Evolutionary conservation across 2,329 filamentous ascomycete genomes (phyloP).

Genomic region (Aspergillus sp.): DNA sequence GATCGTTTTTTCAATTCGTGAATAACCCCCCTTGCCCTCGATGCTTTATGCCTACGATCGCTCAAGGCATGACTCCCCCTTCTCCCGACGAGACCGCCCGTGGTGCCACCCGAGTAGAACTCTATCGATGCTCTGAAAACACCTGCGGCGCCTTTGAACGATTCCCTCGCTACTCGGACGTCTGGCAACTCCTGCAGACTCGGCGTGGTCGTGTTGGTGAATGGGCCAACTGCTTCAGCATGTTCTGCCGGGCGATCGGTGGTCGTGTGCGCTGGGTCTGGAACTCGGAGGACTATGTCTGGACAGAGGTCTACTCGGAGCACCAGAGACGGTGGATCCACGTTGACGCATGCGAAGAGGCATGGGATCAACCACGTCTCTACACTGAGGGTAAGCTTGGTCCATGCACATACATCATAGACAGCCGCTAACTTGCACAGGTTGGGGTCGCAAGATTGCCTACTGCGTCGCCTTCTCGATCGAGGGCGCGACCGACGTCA

Average conservation of each 20-base stretch:
- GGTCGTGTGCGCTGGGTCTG: slow-evolving; percentile 93
- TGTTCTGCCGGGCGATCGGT: slow-evolving; percentile 90
- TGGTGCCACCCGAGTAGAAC: slow-evolving; percentile 78
- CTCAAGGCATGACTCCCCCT: slow-evolving; percentile 74
- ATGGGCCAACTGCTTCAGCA: slow-evolving; percentile 98
- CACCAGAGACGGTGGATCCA: slow-evolving; percentile 95
- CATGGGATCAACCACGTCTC: slow-evolving; percentile 87
- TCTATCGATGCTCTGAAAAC: slow-evolving; percentile 76
- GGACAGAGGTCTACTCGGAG: slow-evolving; percentile 95
- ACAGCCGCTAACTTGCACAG: slow-evolving; percentile 27
- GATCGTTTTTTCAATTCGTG: slow-evolving; percentile 91
- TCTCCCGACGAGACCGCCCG: slow-evolving; percentile 83
- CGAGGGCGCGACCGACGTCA: slow-evolving; percentile 67
- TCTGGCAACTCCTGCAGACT: slow-evolving; percentile 85
- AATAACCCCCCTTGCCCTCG: slow-evolving; percentile 84
- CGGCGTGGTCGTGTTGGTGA: slow-evolving; percentile 81
- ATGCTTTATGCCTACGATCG: slow-evolving; percentile 76
- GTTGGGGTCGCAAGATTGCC: slow-evolving; percentile 93
- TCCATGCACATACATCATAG: neutral
- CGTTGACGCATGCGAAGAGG: slow-evolving; percentile 87
- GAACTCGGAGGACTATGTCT: slow-evolving; percentile 96
- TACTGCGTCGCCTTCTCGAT: slow-evolving; percentile 97
- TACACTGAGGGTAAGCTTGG: slow-evolving; percentile 68
- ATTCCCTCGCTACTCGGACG: slow-evolving; percentile 91
- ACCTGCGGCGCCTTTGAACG: slow-evolving; percentile 74